phyloP scores from a whole-genome alignment of 805 yeast genomes.

The Huiozyma sinensis region DNA sequence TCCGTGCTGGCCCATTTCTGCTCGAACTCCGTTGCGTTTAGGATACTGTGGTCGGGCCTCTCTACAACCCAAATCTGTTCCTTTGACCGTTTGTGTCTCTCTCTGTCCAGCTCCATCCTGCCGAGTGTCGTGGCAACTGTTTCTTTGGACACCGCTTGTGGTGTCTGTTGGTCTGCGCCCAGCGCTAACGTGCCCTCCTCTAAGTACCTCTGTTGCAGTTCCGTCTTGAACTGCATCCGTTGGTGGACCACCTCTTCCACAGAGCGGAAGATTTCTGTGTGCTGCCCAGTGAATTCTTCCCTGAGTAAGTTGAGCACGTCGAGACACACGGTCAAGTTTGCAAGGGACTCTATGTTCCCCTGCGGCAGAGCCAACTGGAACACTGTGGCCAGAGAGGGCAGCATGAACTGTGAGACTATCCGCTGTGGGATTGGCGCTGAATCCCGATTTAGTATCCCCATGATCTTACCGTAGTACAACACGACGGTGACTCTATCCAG shows the following conservation, averaged over 20 bases:
- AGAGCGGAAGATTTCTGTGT: neutral
- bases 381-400: constrained; percentile 2
- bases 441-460: constrained; percentile 4
- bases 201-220: neutral
- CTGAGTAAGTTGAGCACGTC: neutral
- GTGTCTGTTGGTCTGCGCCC: neutral
- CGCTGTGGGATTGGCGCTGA: constrained; percentile 7
- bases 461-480: constrained; percentile 8
- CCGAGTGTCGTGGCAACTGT: constrained; percentile 40
- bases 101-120: constrained; percentile 90
- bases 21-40: constrained; percentile 16
- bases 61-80: constrained; percentile 63
- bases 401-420: neutral
- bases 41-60: constrained; percentile 17
- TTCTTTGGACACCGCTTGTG: neutral
- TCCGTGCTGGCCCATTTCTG: neutral
- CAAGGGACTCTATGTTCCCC: constrained; percentile 1
- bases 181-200: neutral
- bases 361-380: constrained; percentile 1
- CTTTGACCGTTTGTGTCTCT: constrained; percentile 74
- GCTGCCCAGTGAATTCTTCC: neutral
- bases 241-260: neutral
- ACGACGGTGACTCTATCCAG: constrained; percentile 23
- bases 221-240: neutral
- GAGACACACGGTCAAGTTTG: neutral